These are phyloP conservation scores for Penicillium pulvis DNA, from an alignment of 495 filamentous ascomycete genomes.

Conservation along the genomic window DNA sequence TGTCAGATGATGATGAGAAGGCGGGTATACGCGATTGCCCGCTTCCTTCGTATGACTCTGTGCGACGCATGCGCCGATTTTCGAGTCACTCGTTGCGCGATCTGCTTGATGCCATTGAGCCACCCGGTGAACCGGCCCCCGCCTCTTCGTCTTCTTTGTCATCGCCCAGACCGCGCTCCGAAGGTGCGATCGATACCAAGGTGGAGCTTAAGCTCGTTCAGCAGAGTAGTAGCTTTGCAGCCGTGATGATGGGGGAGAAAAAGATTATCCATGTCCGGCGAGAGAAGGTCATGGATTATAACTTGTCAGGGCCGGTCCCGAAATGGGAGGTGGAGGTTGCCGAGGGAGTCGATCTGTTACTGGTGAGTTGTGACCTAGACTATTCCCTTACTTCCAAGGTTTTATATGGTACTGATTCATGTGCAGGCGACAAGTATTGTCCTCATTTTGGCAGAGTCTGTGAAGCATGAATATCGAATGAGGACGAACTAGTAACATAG, in stretches of 20 bases:
- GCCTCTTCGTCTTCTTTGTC: slow-evolving; percentile 17
- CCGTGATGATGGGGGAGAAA: slow-evolving; percentile 27
- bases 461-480: slow-evolving; percentile 19
- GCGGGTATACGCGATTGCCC: slow-evolving; percentile 1
- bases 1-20: slow-evolving; percentile 1
- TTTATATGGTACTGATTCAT: slow-evolving; percentile 1
- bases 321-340: slow-evolving; percentile 30
- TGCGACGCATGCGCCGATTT: slow-evolving; percentile 13
- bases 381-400: background rate
- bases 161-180: slow-evolving; percentile 11
- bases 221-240: slow-evolving; percentile 13
- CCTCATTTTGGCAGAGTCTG: slow-evolving; percentile 26
- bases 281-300: slow-evolving; percentile 20
- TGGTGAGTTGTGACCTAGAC: slow-evolving; percentile 18
- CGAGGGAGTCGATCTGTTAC: slow-evolving; percentile 30
- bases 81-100: slow-evolving; percentile 22
- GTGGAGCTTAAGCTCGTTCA: slow-evolving; percentile 24
- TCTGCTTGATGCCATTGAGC: slow-evolving; percentile 29
- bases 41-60: slow-evolving; percentile 20
- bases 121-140: slow-evolving; percentile 25
- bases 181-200: slow-evolving; percentile 12
- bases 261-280: slow-evolving; percentile 24
- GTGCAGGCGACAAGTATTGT: slow-evolving; percentile 26
- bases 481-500: background rate
- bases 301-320: slow-evolving; percentile 12